Conservation (phyloP, 176 grass and related monocot species). For the Aegilops tauschii region DNA sequence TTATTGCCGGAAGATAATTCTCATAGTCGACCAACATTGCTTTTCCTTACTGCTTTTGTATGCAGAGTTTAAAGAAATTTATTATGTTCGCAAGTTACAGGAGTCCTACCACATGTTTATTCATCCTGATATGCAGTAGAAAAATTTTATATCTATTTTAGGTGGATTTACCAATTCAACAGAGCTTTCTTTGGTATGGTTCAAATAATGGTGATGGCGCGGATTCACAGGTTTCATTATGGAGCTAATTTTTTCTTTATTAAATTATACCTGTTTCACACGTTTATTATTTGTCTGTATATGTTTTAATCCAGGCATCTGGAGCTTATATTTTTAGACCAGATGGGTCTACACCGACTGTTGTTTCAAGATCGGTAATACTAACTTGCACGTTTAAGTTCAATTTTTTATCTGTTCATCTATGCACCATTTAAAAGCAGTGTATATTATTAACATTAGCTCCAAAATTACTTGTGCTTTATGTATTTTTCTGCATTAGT, state of each 20-base stretch:
- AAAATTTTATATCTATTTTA: conserved; percentile 24
- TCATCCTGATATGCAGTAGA: background rate
- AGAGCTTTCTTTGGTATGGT: conserved; percentile 80
- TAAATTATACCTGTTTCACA: background rate
- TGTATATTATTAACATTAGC: background rate
- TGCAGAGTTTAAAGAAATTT: background rate
- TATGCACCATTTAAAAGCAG: background rate
- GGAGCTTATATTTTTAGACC: conserved; percentile 93
- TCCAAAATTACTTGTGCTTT: background rate
- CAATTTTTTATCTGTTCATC: background rate
- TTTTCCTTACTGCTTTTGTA: background rate
- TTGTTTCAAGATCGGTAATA: conserved; percentile 59
- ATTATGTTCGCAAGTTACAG: background rate
- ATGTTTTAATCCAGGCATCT: conserved; percentile 59
- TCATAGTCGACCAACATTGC: background rate
- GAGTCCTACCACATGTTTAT: background rate
- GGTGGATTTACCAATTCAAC: conserved; percentile 77
- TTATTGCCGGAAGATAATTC: background rate
- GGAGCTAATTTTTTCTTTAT: conserved; percentile 2
- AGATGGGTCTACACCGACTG: conserved; percentile 57
- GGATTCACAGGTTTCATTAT: conserved; percentile 63
- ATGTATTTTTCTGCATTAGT: background rate
- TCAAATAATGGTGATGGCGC: conserved; percentile 55
- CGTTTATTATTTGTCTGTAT: conserved; percentile 12
- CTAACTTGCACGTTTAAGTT: background rate